Evolutionary conservation across 306 rosid species (phyloP).

Genomic region (Canavalia ensiformis): DNA sequence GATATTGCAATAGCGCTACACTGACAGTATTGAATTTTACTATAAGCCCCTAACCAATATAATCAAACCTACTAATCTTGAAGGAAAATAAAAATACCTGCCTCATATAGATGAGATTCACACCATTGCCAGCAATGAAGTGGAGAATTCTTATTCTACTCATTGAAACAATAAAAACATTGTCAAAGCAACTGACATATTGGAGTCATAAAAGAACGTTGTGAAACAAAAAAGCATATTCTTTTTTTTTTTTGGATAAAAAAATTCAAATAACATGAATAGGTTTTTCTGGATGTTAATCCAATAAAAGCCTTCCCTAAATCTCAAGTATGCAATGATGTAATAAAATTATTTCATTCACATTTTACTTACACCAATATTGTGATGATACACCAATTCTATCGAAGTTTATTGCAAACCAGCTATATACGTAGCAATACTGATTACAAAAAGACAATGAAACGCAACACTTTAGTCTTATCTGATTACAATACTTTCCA

Average conservation of each 20-base stretch:
- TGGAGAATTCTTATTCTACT: background rate
- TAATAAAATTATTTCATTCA: constrained; percentile 38
- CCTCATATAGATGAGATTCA: constrained; percentile 7
- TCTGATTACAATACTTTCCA: constrained; percentile 46
- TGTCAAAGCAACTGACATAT: constrained; percentile 12
- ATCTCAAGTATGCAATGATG: constrained; percentile 6
- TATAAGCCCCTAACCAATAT: background rate
- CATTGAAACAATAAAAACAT: background rate
- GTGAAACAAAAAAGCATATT: background rate
- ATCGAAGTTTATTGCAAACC: constrained; percentile 51
- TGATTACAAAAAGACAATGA: constrained; percentile 28
- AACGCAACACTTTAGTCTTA: constrained; percentile 33
- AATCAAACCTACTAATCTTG: background rate
- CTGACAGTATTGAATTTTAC: constrained; percentile 2
- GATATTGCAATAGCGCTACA: background rate
- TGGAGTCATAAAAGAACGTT: background rate
- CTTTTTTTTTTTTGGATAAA: no score
- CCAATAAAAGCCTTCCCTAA: constrained; percentile 8
- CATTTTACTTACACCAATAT: constrained; percentile 41
- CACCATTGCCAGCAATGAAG: background rate
- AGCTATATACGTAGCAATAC: constrained; percentile 45
- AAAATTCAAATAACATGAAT: background rate
- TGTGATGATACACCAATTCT: constrained; percentile 45
- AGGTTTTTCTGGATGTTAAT: constrained; percentile 2
- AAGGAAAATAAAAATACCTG: background rate